Percentiles rank a stretch among this genome's conserved stretches.
phyloP scores from a whole-genome alignment of 495 filamentous ascomycete species.

The Letharia lupina region DNA sequence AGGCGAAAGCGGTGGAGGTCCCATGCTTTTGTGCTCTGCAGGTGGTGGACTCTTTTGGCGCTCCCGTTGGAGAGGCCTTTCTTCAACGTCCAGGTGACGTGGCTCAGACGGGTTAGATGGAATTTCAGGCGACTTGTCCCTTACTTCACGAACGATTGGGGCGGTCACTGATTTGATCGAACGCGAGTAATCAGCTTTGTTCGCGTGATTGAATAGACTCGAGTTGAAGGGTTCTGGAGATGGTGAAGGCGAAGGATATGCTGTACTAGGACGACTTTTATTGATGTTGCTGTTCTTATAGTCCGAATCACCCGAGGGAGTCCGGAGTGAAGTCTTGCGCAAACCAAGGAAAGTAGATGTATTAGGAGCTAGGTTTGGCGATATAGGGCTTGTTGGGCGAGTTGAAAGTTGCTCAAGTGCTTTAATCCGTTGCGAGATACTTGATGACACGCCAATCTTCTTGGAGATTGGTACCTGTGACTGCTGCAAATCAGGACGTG shows the following conservation, averaged over 20 bases:
- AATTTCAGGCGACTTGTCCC: conserved; percentile 27
- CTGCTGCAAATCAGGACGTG: conserved; percentile 14
- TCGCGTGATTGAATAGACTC: conserved; percentile 10
- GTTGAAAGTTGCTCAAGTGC: conserved; percentile 68
- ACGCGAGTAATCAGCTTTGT: conserved; percentile 30
- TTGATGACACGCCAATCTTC: conserved; percentile 74
- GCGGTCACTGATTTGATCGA: conserved; percentile 72
- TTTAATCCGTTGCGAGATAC: conserved; percentile 84
- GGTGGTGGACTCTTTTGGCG: conserved; percentile 64
- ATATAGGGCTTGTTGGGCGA: conserved; percentile 36
- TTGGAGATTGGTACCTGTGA: conserved; percentile 46
- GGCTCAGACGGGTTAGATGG: conserved; percentile 40
- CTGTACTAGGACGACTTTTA: conserved; percentile 27
- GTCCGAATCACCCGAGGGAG: conserved; percentile 13
- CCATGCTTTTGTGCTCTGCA: conserved; percentile 51
- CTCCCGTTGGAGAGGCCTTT: conserved; percentile 53
- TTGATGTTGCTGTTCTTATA: conserved; percentile 29
- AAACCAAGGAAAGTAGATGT: conserved; percentile 33
- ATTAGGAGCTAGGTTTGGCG: conserved; percentile 19
- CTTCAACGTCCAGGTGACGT: conserved; percentile 52
- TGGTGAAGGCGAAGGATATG: conserved; percentile 27
- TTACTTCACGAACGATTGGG: conserved; percentile 59
- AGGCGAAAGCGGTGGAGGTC: conserved; percentile 17
- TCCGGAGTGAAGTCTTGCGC: conserved; percentile 31
- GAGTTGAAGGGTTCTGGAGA: conserved; percentile 21